Base-by-base conservation (phyloP, 2,329 filamentous ascomycete species). In the Trichoderma harzianum region DNA sequence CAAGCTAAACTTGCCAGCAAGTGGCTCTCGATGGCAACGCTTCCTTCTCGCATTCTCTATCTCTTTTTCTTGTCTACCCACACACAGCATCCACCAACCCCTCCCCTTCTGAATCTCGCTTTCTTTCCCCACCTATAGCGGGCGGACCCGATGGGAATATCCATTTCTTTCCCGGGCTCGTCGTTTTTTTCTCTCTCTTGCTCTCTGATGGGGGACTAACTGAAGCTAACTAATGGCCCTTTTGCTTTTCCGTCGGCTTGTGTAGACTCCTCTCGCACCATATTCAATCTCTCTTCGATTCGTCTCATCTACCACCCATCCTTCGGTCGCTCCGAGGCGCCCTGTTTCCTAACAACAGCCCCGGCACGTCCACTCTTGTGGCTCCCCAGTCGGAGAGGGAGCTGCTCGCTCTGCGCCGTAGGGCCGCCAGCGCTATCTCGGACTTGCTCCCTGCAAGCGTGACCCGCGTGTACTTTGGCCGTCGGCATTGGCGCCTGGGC, bases 291-390 rank as follows among this genome's bases (percentile, higher is more conserved):
- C 79, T 93, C 73, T 84, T 94, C 74, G 88, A 91, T 82, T 85
- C 90, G 76, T 86, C 86, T 73, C 85, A 88, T 76, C 84, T 94
- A 70, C 90, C 92, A 79, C 85, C 86, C 79, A 82, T 93, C 75
- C 87, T 95, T 77, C 89, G 90, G 79, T 88, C 90, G 75, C 86
- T 93, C 77, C 92, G 96, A 79, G 89, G 88, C 77, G 89, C 92
- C 73, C 85, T 98, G 70, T 98, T 98, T 80, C 95, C 96, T 75
- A 92, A 93, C 82, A 97, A 97, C 82, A 86, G 89, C 76, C 90
- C 92, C 73, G 91, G 90, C 72, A 87, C 89, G 75, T 85, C 90
- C 76, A 86, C 87, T 72, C 83, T 91, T 75, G 82, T 86, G 67
- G 86, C 91, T 66, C 89, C 91, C 72, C 85, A 86, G 63, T 87